Evolutionary conservation across 1,139 yeast genomes (phyloP), one percentile per base, ranked within the genome.

Genomic region (Meyerozyma sp.): DNA sequence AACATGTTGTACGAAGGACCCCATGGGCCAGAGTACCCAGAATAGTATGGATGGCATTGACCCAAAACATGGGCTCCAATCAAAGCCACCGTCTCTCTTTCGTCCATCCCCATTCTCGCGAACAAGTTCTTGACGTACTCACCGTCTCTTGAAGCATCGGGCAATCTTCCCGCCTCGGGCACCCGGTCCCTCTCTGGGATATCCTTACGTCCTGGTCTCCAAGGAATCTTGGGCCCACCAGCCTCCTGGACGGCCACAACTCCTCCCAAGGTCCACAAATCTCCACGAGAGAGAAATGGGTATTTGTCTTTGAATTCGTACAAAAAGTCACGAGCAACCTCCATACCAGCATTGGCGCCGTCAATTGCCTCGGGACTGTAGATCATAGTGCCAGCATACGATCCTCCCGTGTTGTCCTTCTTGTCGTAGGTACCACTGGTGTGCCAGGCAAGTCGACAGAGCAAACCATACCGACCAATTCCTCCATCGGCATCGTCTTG

Each of bases 1-100:
- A 91, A 87, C 65, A 78, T 70, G 53, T 90, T 90, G 55, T 89
- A 87, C 35, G 90, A 82, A 46, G 91, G 93, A 45, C 93, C 94
- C 98, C 98, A 91, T 42, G 96, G 96, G 41, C 97, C 97, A 49
- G 85, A 94, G 62, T 70, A 91, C 3, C 96, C 97, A 10, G 84
- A 75, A 51, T 73, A 72, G 40, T 68, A 56, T 29, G 71, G 62
- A 65, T 88, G 96, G 59, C 95, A 86, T 55, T 76, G 66, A 49
- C 96, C 96, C 51, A 89, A 73, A 48, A 86, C 81, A 65, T 90
- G 96, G 34, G 96, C 96, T 51, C 97, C 97, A 55, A 87, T 73
- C 52, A 90, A 72, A 36, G 93, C 91, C 44, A 86, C 96, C 51
- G 85, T 84, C 65, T 90, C 96, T 63, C 82, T 79, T 56, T 89